Evolutionary conservation across 2,329 filamentous ascomycete genomes (phyloP), one percentile per base, ranked within the genome.

Genomic region (Penicillium brevicompactum): DNA sequence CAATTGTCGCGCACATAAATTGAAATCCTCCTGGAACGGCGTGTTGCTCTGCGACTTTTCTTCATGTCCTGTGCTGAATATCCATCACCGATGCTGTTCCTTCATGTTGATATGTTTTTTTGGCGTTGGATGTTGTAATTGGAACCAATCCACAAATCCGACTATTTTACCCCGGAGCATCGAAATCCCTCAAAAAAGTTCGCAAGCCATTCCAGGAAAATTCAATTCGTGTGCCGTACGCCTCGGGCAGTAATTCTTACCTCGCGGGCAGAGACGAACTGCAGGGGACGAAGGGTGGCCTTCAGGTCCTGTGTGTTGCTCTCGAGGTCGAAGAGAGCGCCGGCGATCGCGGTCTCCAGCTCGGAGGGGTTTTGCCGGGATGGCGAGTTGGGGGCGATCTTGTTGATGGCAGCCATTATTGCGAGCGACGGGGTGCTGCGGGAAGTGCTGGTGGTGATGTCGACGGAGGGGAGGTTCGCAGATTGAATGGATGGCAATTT

Each of bases 201-300:
- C 53, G 51, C 51, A 43, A 52, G 59, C 57, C 38, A 47, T 59
- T 63, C 50, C 57, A 43, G 45, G 47, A 56, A n/a, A 21, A 37
- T 46, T 55, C 54, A 47, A 55, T 51, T 47, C 47, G 43, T 7
- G 38, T 55, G 46, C 55, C 60, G 58, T 50, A 57, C 18, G 21
- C 42, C 21, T 51, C 21, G 27, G 27, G 21, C 34, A 45, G 49
- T 51, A 62, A 61, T 62, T 66, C 92, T 92, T 89, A 99, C 94
- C 93, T 99, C 94, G 82, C 92, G 91, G 79, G 94, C 94, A 83
- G 91, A 96, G 80, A 95, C 91, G 82, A 99, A 92, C 87, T 99
- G 94, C 82, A 99, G 88, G 80, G 94, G 94, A 77, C 94, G 89
- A 78, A 99, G 89, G 72, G 92, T 89, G 76, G 86, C 87, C 90